Evolutionary conservation across 2,329 filamentous ascomycete species (phyloP).

Genomic region (Colletotrichum sp.): DNA sequence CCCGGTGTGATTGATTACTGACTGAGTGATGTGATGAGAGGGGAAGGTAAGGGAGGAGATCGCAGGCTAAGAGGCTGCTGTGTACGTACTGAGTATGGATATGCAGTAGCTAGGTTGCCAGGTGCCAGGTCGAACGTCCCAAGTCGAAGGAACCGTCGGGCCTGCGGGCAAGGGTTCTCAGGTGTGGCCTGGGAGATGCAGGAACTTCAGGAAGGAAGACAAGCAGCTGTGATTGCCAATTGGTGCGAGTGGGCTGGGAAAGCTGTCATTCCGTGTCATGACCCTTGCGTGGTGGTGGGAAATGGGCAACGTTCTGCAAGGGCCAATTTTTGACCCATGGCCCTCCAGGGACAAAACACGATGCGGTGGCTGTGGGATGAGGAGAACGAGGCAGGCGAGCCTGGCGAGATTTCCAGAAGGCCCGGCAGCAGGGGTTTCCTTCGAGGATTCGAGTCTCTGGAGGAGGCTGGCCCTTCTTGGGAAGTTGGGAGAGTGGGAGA

Average conservation of each 20-base stretch:
- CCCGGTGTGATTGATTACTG: neutral
- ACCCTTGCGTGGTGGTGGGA: neutral
- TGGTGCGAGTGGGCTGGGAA: neutral
- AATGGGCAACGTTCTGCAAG: neutral
- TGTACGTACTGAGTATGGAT: too few species aligned
- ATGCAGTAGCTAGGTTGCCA: neutral
- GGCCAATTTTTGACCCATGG: neutral
- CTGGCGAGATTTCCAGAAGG: constrained; percentile 11
- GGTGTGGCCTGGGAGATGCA: neutral
- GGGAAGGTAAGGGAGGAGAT: neutral
- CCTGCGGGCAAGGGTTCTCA: neutral
- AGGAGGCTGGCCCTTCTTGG: neutral
- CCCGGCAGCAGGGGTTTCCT: neutral
- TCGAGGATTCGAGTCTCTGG: neutral
- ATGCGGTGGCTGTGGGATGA: neutral
- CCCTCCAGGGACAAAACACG: neutral
- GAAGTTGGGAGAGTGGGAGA: neutral
- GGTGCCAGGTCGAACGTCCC: neutral
- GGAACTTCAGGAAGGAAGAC: neutral
- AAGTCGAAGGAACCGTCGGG: neutral
- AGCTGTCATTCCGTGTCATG: constrained; percentile 19
- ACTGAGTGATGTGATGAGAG: neutral
- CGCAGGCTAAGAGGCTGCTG: neutral
- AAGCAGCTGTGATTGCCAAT: neutral
- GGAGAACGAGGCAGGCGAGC: neutral